phyloP scores from a whole-genome alignment of 768 basidiomycete species.

The Porpolomopsis calyptriformis region DNA sequence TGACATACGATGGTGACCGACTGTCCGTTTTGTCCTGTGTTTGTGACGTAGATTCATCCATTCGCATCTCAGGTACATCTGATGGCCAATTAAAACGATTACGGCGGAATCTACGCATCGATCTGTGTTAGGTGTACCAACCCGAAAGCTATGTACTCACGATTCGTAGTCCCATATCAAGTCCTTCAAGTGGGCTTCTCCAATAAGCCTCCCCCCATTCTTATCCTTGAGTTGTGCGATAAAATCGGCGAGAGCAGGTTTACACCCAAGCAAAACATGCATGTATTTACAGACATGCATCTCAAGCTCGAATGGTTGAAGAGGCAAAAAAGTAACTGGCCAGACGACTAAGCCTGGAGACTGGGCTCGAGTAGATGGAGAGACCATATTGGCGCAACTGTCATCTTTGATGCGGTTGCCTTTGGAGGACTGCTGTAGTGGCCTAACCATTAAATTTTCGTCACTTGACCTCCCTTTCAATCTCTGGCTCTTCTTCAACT shows the following conservation, averaged over 20 bases:
- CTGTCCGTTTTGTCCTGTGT: too few species aligned
- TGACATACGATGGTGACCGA: too few species aligned
- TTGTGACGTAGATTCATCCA: constrained; percentile 14
- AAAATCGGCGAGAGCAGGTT: constrained; percentile 44
- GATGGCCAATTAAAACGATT: constrained; percentile 61
- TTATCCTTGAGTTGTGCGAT: constrained; percentile 29
- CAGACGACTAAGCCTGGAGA: constrained; percentile 54
- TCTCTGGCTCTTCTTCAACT: too few species aligned
- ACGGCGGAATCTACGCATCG: constrained; percentile 41
- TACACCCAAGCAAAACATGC: constrained; percentile 53
- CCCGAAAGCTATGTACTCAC: constrained; percentile 24
- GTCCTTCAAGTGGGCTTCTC: constrained; percentile 29
- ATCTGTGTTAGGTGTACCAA: not conserved
- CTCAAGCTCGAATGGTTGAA: constrained; percentile 51
- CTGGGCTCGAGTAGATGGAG: constrained; percentile 30
- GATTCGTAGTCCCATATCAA: constrained; percentile 48
- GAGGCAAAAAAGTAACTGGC: constrained; percentile 49
- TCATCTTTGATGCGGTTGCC: not conserved
- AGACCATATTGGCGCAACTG: constrained; percentile 20
- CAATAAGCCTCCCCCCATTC: constrained; percentile 24
- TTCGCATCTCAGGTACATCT: constrained; percentile 26
- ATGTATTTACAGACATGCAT: constrained; percentile 67
- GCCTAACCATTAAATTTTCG: constrained; percentile 11
- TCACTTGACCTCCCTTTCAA: constrained; percentile 18
- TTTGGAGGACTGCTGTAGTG: not conserved